These are phyloP conservation scores for Tuber brumale DNA, from an alignment of 495 filamentous ascomycete genomes.

Conservation along the genomic window DNA sequence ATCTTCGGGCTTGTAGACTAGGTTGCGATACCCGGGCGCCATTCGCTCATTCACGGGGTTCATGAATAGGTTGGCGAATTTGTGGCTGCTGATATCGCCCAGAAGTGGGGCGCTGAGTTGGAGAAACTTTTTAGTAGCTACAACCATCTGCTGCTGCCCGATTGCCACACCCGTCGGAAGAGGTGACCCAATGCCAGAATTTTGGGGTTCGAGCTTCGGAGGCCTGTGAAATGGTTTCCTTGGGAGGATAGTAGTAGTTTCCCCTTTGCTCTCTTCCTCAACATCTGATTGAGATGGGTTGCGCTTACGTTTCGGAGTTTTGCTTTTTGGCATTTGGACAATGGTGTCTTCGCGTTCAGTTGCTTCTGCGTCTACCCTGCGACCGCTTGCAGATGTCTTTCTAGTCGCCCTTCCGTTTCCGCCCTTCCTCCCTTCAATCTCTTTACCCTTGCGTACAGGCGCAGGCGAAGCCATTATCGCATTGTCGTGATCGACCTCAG, in stretches of 20 bases:
- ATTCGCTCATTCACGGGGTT: slow-evolving; percentile 74
- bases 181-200: slow-evolving; percentile 39
- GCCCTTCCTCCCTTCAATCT: neutral
- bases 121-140: slow-evolving; percentile 41
- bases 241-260: slow-evolving; percentile 18
- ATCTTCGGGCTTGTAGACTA: slow-evolving; percentile 81
- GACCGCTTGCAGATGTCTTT: neutral
- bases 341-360: neutral
- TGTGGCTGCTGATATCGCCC: slow-evolving; percentile 77
- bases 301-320: slow-evolving; percentile 29
- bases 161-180: slow-evolving; percentile 20
- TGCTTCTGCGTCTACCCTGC: neutral
- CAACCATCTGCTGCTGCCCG: slow-evolving; percentile 40
- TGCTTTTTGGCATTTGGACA: slow-evolving; percentile 17
- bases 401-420: neutral
- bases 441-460: neutral
- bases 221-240: slow-evolving; percentile 20
- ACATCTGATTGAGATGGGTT: slow-evolving; percentile 14
- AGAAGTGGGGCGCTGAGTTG: slow-evolving; percentile 57
- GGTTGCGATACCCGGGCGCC: slow-evolving; percentile 79
- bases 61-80: slow-evolving; percentile 80
- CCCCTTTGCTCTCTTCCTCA: slow-evolving; percentile 23
- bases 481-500: neutral
- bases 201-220: slow-evolving; percentile 29
- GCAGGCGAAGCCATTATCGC: neutral